These are phyloP conservation scores for Monosporascus sp. DNA, from an alignment of 2,329 filamentous ascomycete genomes.

Conservation along the genomic window DNA sequence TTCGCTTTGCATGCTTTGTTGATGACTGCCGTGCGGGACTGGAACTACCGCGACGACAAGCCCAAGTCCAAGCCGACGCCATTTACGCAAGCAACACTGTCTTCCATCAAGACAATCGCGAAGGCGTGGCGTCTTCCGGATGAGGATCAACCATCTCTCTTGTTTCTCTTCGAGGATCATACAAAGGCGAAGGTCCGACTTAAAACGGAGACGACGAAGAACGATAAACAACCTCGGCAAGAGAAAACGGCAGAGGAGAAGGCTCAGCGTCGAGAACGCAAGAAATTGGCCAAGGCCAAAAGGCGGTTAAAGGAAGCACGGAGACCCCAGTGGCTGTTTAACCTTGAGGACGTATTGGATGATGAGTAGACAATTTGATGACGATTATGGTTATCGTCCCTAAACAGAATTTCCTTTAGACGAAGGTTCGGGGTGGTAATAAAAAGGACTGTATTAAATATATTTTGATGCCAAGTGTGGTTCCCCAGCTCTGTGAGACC, in stretches of 20 bases:
- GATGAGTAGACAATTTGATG: background rate
- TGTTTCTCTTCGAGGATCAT: background rate
- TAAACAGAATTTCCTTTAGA: no score
- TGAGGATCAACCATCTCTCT: background rate
- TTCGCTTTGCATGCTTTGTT: background rate
- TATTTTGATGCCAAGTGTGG: no score
- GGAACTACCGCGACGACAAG: background rate
- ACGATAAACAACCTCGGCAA: background rate
- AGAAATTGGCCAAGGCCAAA: background rate
- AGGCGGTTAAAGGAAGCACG: background rate
- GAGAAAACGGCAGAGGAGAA: background rate
- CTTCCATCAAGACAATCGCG: background rate
- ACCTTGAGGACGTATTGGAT: background rate
- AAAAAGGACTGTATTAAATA: no score
- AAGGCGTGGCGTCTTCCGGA: background rate
- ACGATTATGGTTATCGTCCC: no score
- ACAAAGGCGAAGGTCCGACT: background rate
- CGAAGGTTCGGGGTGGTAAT: no score
- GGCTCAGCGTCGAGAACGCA: background rate
- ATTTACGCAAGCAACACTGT: background rate
- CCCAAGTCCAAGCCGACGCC: background rate
- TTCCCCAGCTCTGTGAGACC: no score
- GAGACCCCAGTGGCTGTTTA: background rate
- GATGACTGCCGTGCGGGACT: background rate
- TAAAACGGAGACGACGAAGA: background rate